Percentiles rank a stretch among this genome's conserved stretches.
phyloP scores from a whole-genome alignment of 2,329 filamentous ascomycete species.

The Trichoderma sp. region DNA sequence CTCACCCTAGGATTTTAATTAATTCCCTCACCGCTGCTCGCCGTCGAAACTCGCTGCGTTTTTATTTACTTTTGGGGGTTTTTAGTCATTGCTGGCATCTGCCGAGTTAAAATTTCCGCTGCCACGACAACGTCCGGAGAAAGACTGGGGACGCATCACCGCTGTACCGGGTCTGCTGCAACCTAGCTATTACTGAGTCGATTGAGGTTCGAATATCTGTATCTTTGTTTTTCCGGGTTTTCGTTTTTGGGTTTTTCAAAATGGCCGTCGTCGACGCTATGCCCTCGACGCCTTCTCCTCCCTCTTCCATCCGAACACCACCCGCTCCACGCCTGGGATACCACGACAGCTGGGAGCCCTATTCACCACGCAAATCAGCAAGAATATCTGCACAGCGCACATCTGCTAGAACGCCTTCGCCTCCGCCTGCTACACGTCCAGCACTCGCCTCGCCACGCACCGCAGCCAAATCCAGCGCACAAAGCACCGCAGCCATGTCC shows the following conservation, averaged over 20 bases:
- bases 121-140: constrained; percentile 23
- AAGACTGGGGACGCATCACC: background rate
- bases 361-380: constrained; percentile 68
- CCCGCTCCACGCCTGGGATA: constrained; percentile 68
- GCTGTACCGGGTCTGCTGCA: background rate
- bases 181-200: background rate
- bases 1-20: background rate
- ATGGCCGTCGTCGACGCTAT: constrained; percentile 33
- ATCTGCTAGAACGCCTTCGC: constrained; percentile 58
- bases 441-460: constrained; percentile 37
- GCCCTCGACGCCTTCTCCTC: constrained; percentile 62
- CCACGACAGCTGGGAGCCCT: constrained; percentile 71
- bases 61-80: background rate
- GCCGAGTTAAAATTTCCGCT: constrained; percentile 23
- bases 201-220: background rate
- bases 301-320: constrained; percentile 62
- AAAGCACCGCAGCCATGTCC: constrained; percentile 36
- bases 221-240: constrained; percentile 9
- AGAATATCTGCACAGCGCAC: constrained; percentile 61
- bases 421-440: constrained; percentile 41
- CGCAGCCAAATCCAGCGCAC: constrained; percentile 35
- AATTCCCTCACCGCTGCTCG: constrained; percentile 19
- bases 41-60: background rate
- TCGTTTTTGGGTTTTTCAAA: constrained; percentile 19
- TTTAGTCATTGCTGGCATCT: constrained; percentile 15